Conservation (phyloP, 1,284 basidiomycete genomes). For the Marasmius sp. region DNA sequence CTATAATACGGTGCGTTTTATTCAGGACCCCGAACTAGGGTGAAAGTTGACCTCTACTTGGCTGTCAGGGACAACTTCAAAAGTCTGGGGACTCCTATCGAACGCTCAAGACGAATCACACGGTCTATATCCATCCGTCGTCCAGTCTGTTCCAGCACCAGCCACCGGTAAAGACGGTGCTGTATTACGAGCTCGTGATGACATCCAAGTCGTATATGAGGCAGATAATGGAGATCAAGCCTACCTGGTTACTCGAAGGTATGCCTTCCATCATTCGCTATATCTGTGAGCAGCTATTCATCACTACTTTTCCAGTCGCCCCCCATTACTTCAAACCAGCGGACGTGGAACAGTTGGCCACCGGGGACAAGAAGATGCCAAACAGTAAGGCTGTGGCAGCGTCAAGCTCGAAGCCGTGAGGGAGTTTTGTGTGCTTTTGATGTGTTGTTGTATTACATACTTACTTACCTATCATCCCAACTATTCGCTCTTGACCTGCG, state of each 20-base stretch:
- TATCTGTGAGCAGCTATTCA: conserved; percentile 1
- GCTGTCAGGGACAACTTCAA: conserved; percentile 74
- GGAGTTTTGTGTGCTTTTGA: background rate
- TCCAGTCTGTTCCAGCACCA: conserved; percentile 94
- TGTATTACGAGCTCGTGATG: conserved; percentile 95
- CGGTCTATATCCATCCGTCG: conserved; percentile 95
- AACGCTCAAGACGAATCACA: conserved; percentile 92
- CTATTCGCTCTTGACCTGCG: too few species aligned
- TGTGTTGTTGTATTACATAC: background rate
- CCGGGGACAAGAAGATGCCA: conserved; percentile 90
- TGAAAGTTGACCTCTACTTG: background rate
- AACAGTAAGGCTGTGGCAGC: conserved; percentile 48
- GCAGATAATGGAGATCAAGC: conserved; percentile 98
- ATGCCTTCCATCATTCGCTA: conserved; percentile 23
- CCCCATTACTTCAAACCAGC: conserved; percentile 92
- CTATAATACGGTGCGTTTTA: conserved; percentile 82
- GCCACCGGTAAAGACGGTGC: conserved; percentile 85
- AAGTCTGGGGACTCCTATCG: conserved; percentile 92
- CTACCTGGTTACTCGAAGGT: conserved; percentile 92
- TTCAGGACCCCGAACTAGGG: background rate
- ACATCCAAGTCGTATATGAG: conserved; percentile 86
- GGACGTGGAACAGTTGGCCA: conserved; percentile 82
- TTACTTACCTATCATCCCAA: background rate
- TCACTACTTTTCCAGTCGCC: conserved; percentile 60
- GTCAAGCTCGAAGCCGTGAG: conserved; percentile 13